Evolutionary conservation across 2,329 filamentous ascomycete species (phyloP), one percentile per base, ranked within the genome.

Genomic region (Talaromyces pinophilus): DNA sequence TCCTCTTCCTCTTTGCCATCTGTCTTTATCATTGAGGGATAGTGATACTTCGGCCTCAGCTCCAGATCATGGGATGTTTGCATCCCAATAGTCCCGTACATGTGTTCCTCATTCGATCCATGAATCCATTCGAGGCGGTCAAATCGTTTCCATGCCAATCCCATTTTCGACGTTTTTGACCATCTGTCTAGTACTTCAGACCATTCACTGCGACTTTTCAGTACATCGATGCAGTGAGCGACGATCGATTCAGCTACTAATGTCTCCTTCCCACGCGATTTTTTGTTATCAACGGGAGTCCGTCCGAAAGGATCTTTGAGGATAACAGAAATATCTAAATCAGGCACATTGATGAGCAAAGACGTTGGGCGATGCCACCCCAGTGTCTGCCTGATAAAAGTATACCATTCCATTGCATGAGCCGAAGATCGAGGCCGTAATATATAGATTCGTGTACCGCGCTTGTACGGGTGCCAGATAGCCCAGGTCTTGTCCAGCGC

Each of bases 51-150:
- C 0, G 87, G 87, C 3, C 88, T 83, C 46, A 90, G 75, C 73
- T 90, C 87, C 17, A 90, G 82, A 61, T 90, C 87, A 72, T 90
- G 88, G 2, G 87, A 87, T 60, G 83, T 84, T 69, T 86, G 81
- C 87, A 90, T 89, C 38, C 86, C 88, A 69, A 90, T 86, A 0
- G 87, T 85, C 42, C 88, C 88, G 69, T 89, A 89, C 88, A 90
- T 90, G 67, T 85, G 86, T 69, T 87, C 83, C 72, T 90, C 88
- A 63, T 89, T 88, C 11, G 81, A 80, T 17, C 88, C 88, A 74
- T 88, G 83, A 4, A 90, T 81, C 88, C 88, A 90, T 76, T 90
- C 88, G 17, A 90, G 78, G 28, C 88, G 82, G 71, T 90, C 88
- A 72, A 90, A 90, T 55, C 88, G 82, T 75, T 88, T 88, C 88